Percentiles rank a stretch among this genome's conserved stretches.
phyloP scores from a whole-genome alignment of 768 basidiomycete species.

The Polyporus arcularius region DNA sequence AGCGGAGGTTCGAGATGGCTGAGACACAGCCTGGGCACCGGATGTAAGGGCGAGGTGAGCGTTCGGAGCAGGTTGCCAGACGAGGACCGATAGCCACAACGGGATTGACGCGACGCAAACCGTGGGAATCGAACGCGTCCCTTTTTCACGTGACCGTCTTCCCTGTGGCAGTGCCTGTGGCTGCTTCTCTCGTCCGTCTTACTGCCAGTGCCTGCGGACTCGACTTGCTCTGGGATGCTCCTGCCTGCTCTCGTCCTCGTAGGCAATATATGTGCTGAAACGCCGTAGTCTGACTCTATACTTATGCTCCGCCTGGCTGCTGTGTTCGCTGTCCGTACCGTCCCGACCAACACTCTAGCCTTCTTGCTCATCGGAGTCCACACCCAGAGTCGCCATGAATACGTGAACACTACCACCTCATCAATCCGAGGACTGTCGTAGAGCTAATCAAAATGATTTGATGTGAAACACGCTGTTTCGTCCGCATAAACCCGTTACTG shows the following conservation, averaged over 20 bases:
- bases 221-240: background rate
- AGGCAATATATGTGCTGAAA: background rate
- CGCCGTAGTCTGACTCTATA: background rate
- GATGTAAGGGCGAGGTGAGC: background rate
- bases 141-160: conserved; percentile 9
- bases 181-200: background rate
- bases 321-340: background rate
- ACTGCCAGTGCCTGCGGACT: background rate
- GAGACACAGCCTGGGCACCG: background rate
- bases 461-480: no score
- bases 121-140: conserved; percentile 18
- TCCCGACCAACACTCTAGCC: no score
- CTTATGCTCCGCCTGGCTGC: background rate
- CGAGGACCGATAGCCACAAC: background rate
- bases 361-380: no score
- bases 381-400: no score
- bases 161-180: background rate
- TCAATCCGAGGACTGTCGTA: no score
- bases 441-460: no score
- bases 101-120: conserved; percentile 12
- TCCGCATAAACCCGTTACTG: no score
- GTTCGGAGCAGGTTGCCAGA: conserved; percentile 1
- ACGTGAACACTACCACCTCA: no score
- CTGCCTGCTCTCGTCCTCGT: background rate
- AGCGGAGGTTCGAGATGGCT: background rate